Evolutionary conservation across 2,329 filamentous ascomycete genomes (phyloP), one percentile per base, ranked within the genome.

Genomic region (Aspergillus sp.): DNA sequence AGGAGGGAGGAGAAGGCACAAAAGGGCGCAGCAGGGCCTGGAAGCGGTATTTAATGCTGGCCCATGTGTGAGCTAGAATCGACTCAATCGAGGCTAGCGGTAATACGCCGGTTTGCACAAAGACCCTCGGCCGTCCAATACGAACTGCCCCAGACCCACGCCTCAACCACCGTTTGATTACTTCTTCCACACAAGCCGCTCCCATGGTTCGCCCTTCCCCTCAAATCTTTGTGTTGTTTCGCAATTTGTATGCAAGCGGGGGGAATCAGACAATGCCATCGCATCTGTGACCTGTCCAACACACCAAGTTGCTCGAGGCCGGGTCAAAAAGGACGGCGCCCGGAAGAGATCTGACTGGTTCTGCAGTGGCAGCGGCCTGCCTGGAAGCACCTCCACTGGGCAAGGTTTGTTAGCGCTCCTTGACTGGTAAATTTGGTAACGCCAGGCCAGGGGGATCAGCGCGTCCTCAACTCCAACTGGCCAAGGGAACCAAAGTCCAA

Each of bases 41-140:
- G 43, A 39, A 58, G 50, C 54, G 54, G 46, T 60, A 54, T 60
- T 57, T 60, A 60, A 57, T 57, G 45, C 45, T 41, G 19, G 52
- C 39, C 17, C 40, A 21, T 15, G 19, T 41, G 41, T 31, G 43
- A 52, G 48, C 55, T 47, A 8, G 19, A 46, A 35, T 41, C 31
- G 45, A 40, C 49, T 41, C 49, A 31, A 33, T 46, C 21, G 27
- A 31, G 27, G 27, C 27, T 31, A 31, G 27, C 27, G 27, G 27
- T 31, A 31, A 31, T 31, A 40, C 37, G 37, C 15, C 15, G 37
- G 37, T 15, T 31, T 31, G 37, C 37, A 43, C 40, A 43, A 43
- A 43, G 40, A 43, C 19, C 35, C 35, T 14, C 12, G 5, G 33
- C 33, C 24, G n/a, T 31, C 31, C 48, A 45, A 57, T 46, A 21